A percentile compares a stretch with the other conserved stretches of the same genome.
These are phyloP conservation scores for Eutrema yunnanense DNA, from an alignment of 345 rosid species.

Conservation along the genomic window DNA sequence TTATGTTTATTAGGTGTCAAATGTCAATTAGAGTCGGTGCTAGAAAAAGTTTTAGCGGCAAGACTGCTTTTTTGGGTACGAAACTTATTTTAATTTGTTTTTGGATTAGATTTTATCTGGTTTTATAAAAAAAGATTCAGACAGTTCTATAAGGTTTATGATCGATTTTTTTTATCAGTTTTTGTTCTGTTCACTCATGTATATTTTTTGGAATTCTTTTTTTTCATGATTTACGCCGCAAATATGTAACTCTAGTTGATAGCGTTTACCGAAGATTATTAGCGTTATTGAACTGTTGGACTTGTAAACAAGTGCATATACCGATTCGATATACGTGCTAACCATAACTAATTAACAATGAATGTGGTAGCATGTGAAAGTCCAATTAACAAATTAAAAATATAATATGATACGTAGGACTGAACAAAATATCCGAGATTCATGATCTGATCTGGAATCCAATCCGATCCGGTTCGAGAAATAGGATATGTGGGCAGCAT, in stretches of 20 bases:
- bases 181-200: neutral
- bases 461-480: too few relatives aligned
- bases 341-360: too few relatives aligned
- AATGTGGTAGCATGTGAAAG: too few relatives aligned
- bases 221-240: neutral
- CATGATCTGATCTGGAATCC: too few relatives aligned
- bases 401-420: too few relatives aligned
- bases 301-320: too few relatives aligned
- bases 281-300: too few relatives aligned
- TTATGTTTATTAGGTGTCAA: neutral
- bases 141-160: neutral
- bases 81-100: neutral
- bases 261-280: neutral
- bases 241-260: neutral
- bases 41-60: neutral
- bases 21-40: neutral
- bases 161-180: neutral
- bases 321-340: neutral
- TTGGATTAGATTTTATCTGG: neutral
- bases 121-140: neutral
- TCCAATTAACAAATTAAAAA: too few relatives aligned
- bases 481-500: too few relatives aligned
- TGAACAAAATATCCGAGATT: too few relatives aligned
- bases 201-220: neutral
- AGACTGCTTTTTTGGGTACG: neutral